Evolutionary conservation across 225 moss, liverwort and hornwort species (phyloP).

Genomic region (Physcomitrellopsis africana): DNA sequence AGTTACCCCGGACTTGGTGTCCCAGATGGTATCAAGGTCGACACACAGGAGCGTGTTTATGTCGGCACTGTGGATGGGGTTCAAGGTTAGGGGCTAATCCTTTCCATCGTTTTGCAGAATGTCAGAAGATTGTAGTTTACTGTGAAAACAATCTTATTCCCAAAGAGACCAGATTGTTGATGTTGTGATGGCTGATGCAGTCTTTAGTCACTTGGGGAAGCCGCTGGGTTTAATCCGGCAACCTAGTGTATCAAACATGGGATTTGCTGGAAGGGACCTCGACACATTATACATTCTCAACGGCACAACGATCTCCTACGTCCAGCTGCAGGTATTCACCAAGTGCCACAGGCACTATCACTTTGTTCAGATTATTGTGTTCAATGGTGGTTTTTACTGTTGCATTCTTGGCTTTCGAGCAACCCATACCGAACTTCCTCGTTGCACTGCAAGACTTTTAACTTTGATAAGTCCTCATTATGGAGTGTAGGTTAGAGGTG

Average conservation of each 20-base stretch:
- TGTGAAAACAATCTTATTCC: background rate
- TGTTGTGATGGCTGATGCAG: slow-evolving; percentile 32
- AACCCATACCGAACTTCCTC: too few species aligned
- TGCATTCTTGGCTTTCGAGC: too few species aligned
- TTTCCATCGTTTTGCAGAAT: background rate
- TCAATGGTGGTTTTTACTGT: too few species aligned
- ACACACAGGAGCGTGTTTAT: slow-evolving; percentile 62
- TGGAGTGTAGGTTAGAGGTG: slow-evolving; percentile 39
- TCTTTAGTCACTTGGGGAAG: slow-evolving; percentile 45
- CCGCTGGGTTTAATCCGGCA: slow-evolving; percentile 59
- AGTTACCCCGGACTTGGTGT: slow-evolving; percentile 48
- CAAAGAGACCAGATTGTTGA: too few species aligned
- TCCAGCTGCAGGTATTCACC: slow-evolving; percentile 48
- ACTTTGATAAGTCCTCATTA: slow-evolving; percentile 2
- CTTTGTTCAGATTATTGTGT: too few species aligned
- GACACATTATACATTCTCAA: slow-evolving; percentile 58
- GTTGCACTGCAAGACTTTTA: background rate
- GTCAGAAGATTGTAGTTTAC: background rate
- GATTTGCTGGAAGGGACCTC: slow-evolving; percentile 53
- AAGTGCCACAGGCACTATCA: too few species aligned
- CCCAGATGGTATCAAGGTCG: slow-evolving; percentile 77
- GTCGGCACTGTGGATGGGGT: slow-evolving; percentile 57
- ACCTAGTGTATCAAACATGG: slow-evolving; percentile 48
- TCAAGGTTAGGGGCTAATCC: slow-evolving; percentile 45
- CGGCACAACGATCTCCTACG: slow-evolving; percentile 40